Evolutionary conservation across 2,329 filamentous ascomycete species (phyloP), one percentile per base, ranked within the genome.

Genomic region (Aspergillus fischeri): DNA sequence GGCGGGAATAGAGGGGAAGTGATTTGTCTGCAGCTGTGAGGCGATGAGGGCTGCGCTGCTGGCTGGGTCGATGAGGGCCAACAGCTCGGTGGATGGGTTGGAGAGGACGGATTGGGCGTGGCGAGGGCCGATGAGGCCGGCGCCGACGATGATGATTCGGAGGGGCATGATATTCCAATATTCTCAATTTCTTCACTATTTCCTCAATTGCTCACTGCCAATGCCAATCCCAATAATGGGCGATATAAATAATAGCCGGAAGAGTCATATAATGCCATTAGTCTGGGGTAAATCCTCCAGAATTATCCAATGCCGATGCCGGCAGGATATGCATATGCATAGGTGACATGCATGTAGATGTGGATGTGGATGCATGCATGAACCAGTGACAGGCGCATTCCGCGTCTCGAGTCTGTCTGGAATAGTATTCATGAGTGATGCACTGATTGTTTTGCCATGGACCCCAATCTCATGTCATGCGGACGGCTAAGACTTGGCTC

Each of bases 51-150:
- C 48, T 3, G 75, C 76, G 20, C 70, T 68, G 11, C 75, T 73
- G 45, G 73, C 71, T 21, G 78, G 78, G 59, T 82, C 80, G 45
- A 82, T 76, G 20, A 83, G 70, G 42, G 77, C 80, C 11, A 70
- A 55, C 3, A 83, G 71, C 8, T 68, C 64, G 24, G 78, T 74
- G 20, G 67, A 63, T 5, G 72, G 67, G 57, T 77, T 74, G 3
- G 66, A 61, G 28, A 73, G 57, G 8, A 83, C 70, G 17, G 78
- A 76, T 59, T 76, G 65, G 0, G 78, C 79, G 63, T 83, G 80
- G 24, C 80, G 74, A 38, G 80, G 79, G 3, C 80, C 81, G 52
- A 83, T 82, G 14, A 78, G 66, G 2, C 80, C 81, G 29, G 73
- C 73, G 38, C 42, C 42, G 42, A 45, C 42, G 42, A 45, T 17